Conservation (phyloP, 306 rosid species). For the Ormosia semicastrata region DNA sequence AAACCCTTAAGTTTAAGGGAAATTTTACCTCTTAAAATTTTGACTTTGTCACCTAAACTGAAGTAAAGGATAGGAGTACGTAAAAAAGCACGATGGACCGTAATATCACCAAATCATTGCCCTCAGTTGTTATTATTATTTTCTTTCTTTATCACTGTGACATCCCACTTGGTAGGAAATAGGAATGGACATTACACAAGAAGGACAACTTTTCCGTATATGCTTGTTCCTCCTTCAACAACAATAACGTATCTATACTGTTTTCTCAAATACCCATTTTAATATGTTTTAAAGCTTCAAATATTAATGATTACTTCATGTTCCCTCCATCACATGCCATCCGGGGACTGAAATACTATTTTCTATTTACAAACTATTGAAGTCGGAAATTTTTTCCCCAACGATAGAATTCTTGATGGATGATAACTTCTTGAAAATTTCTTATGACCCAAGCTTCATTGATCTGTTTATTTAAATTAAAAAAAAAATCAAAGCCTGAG, state of each 20-base stretch:
- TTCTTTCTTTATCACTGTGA: not conserved
- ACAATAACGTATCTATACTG: conserved; percentile 28
- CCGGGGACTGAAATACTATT: not conserved
- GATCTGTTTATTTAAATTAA: not conserved
- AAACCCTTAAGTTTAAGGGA: not conserved
- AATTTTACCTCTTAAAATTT: no score
- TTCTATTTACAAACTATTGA: not conserved
- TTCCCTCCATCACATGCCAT: not conserved
- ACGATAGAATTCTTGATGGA: not conserved
- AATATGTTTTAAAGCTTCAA: not conserved
- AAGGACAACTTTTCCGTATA: conserved; percentile 28
- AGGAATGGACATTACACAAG: conserved; percentile 26
- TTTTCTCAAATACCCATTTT: not conserved
- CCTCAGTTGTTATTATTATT: not conserved
- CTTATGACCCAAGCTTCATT: not conserved
- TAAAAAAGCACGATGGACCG: not conserved
- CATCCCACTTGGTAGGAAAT: conserved; percentile 42
- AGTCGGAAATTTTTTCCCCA: not conserved
- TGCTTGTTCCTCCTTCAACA: not conserved
- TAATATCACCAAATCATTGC: not conserved
- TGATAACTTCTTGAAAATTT: not conserved
- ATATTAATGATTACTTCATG: not conserved
- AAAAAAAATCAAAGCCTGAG: not conserved
- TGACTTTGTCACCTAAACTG: not conserved
- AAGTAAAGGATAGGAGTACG: no score